Base-by-base conservation (phyloP, 805 yeast species). In the Yarrowia sp. region DNA sequence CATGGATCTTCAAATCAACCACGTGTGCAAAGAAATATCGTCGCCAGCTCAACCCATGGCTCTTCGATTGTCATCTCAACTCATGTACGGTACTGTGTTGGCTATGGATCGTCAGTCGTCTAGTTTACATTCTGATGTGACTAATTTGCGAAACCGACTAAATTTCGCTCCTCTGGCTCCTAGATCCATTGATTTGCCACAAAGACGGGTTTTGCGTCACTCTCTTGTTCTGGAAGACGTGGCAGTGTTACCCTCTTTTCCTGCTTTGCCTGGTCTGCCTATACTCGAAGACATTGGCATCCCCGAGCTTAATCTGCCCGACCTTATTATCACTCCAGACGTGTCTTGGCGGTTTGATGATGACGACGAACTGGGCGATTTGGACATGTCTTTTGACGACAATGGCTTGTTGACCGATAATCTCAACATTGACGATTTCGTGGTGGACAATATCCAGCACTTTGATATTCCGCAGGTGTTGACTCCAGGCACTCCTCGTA, bases 31-130 rank as follows among this genome's bases (percentile, higher is more conserved):
- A 13, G 61, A 55, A 41, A 55, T 55, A n/a, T 3, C 47, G 1
- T 41, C 47, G 10, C 61, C 61, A 4, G 42, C 61, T 11, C 18
- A 31, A 15, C 61, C 61, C 31, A 38, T 55, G 61, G 47, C 61
- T 10, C 11, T 55, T 3, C 45, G 61, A 2, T 38, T 55, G 4
- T 55, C 61, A 0, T 41, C 39, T 7, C 61, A 55, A 17, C 61
- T 55, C 38, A 55, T 55, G 61, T 55, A 55, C 7, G 61, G 61
- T 8, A 55, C 61, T 1, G 61, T 55, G 1, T 8, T 55, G 28
- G 61, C 61, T 7, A 41, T 55, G 45, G 17, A 31, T 5, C 45
- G 47, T 0, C 61, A 55, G 15, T 39, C 47, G 1, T 31, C 47
- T 2, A 31, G 31, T 11, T 10, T 55, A 5, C 47, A 55, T 1